These are phyloP conservation scores for Mesostigma viride DNA, from an alignment of 139 green algal genomes.

Conservation along the genomic window DNA sequence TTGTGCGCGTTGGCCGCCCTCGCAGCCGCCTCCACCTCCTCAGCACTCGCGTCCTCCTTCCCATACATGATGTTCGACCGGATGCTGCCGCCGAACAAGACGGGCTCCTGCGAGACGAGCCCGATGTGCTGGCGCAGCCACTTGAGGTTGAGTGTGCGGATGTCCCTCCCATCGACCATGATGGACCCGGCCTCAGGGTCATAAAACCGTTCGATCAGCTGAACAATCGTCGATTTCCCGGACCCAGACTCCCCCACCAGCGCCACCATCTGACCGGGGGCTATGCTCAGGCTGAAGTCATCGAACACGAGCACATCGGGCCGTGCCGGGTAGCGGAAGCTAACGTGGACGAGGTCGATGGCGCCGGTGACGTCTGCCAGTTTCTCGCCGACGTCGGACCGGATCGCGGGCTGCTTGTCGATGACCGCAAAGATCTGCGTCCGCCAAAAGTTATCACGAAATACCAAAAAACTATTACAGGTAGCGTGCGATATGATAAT, in stretches of 20 bases:
- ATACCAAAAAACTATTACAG: no score
- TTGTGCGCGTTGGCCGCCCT: conserved; percentile 57
- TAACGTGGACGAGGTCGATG: conserved; percentile 18
- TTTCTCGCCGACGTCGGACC: not conserved
- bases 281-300: conserved; percentile 8
- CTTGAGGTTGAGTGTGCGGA: conserved; percentile 55
- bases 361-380: not conserved
- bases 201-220: conserved; percentile 85
- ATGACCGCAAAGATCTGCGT: no score
- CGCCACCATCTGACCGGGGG: conserved; percentile 46
- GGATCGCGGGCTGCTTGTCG: not conserved
- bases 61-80: conserved; percentile 38
- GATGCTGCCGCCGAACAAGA: conserved; percentile 47
- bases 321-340: conserved; percentile 27
- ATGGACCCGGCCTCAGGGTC: conserved; percentile 30
- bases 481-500: no score
- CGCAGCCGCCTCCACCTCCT: conserved; percentile 54
- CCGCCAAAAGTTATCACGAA: no score
- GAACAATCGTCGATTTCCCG: conserved; percentile 88
- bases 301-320: conserved; percentile 15
- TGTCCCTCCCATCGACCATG: conserved; percentile 61
- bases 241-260: conserved; percentile 84
- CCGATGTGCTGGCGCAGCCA: conserved; percentile 61
- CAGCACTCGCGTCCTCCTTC: conserved; percentile 17
- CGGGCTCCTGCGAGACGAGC: conserved; percentile 77